Evolutionary conservation across 23 red algal species (phyloP), one percentile per base, ranked within the genome.

Genomic region (Rhodosorus marinus): DNA sequence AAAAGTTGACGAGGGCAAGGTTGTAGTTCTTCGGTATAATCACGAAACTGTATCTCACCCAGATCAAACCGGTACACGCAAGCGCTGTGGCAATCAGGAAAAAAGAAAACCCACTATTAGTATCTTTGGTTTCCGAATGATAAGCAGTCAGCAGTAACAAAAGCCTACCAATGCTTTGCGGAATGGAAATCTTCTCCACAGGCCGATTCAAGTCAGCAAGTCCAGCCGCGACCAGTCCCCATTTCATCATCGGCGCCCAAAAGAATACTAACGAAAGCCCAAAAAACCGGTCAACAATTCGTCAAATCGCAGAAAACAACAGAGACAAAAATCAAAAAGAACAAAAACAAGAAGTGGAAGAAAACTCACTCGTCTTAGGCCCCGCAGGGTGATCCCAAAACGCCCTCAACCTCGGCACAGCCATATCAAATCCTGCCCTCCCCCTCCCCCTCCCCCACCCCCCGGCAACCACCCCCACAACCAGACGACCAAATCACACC

Each of bases 191-290:
- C 40, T 79, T 69, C 32, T 84, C 79, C 8, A 81, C 73, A 24
- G 90, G 90, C 22, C 90, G 78, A 21, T 75, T 79, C 68, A 98
- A 80, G 38, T 98, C 90, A 14, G 76, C 67, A 8, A 98, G 24
- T 27, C 72, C 56, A 0, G 90, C 90, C 11, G 72, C 38, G 4
- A 98, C 90, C 27, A 98, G 64, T n/a, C 75, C 90, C 90, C 90
- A 98, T 43, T 98, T 98, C 90, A 98, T 81, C 21, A 74, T 82
- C n/a, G 90, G 90, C n/a, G 90, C 90, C 54, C 52, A 74, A 35
- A 74, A 60, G 31, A 74, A 74, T 19, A 74, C 11, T 11, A 43
- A 43, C 38, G 38, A 43, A 17, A 43, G 27, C 43, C 1, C 38
- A 43, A 11, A 17, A 11, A 43, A 17, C 38, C 38, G 38, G 11